Base-by-base conservation (phyloP, 352 stramenopile species). In the Phytophthora pluvialis region DNA sequence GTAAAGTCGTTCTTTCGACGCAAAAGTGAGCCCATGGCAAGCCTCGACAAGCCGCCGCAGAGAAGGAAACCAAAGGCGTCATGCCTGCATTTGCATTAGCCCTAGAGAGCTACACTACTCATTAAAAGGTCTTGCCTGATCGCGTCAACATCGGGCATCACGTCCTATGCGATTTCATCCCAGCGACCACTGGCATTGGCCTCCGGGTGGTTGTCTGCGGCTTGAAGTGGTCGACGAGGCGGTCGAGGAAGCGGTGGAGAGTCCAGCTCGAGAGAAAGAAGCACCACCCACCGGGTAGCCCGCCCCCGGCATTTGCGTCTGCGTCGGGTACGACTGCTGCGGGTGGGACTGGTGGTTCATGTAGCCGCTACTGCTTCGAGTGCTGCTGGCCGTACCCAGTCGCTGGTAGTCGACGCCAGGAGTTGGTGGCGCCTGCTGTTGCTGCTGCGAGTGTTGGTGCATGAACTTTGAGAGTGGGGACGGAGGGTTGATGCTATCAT, bases 381-480 rank as follows among this genome's bases (percentile, higher is more conserved):
- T 58, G 18, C 51, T 69, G 25, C 42, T 62, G 52, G 53, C 59
- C 4, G 60, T 66, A 2, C 38, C 53, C 3, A 73, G 28, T 18
- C 65, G 60, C 42, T 73, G 65, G 32, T 62, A 61, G 21, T 62
- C 53, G 15, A 36, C 48, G 1, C 32, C 29, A 35, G 60, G 47
- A 32, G 60, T 62, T 15, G 55, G 50, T 39, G 49, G 56, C 9
- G 49, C 47, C 26, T 50, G 58, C 16, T 64, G 64, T 32, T 73
- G 73, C 13, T 65, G 43, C 58, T 61, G 40, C 29, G 63, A 36
- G 26, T 93, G 81, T 67, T 90, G 78, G 49, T 85, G 73, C 65
- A 93, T 78, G 44, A 93, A 80, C 48, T 91, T 93, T 46, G 85
- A 82, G 36, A 93, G 68, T 25, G 85, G 85, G 7, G 85, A 93